Conservation (phyloP, 78 protist species). For the Cavenderia fasciculata region DNA sequence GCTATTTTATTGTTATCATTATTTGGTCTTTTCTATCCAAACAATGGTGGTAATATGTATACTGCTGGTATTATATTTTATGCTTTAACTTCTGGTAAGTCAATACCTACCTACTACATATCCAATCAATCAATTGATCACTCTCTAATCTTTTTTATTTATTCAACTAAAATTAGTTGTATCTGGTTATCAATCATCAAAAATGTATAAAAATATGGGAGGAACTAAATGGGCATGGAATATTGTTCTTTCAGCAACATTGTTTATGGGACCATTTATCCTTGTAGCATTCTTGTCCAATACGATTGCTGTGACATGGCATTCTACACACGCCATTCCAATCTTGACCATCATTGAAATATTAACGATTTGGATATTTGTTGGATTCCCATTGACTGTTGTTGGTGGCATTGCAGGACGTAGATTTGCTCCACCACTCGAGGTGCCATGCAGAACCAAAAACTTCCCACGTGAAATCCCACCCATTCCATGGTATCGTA, state of each 20-base stretch:
- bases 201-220: slow-evolving; percentile 84
- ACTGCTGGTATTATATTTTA: slow-evolving; percentile 93
- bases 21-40: slow-evolving; percentile 92
- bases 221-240: slow-evolving; percentile 96
- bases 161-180: not conserved
- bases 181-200: slow-evolving; percentile 85
- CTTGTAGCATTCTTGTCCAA: slow-evolving; percentile 88
- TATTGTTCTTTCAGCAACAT: slow-evolving; percentile 88
- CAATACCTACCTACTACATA: not conserved
- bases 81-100: slow-evolving; percentile 88
- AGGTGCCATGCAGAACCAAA: slow-evolving; percentile 95
- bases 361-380: slow-evolving; percentile 84
- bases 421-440: slow-evolving; percentile 80
- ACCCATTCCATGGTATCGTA: slow-evolving; percentile 91
- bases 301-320: slow-evolving; percentile 88
- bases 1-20: slow-evolving; percentile 84
- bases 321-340: slow-evolving; percentile 94
- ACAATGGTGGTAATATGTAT: slow-evolving; percentile 93
- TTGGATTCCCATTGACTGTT: slow-evolving; percentile 92
- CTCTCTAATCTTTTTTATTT: not conserved
- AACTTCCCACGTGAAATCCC: slow-evolving; percentile 95
- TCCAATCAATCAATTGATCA: slow-evolving; percentile 18
- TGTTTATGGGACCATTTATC: slow-evolving; percentile 90
- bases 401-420: slow-evolving; percentile 97
- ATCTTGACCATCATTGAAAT: slow-evolving; percentile 86